Percentiles rank a stretch among this genome's conserved stretches.
Conservation (phyloP, 106 monocot genomes). For the Dendrobium catenatum region DNA sequence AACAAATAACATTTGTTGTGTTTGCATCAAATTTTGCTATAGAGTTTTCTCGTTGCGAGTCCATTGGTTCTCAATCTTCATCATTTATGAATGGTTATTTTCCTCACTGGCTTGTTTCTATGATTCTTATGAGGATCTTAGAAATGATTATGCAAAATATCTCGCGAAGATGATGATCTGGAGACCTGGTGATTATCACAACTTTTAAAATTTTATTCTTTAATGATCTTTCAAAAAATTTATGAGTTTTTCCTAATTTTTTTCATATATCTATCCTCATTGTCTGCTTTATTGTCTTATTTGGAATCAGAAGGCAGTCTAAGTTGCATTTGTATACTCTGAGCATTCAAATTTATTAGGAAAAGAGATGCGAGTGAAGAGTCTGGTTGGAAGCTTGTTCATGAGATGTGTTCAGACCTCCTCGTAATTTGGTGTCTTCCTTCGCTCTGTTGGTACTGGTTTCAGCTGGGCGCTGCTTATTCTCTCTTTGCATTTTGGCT, state of each 20-base stretch:
- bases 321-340: not conserved
- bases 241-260: not conserved
- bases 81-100: conserved; percentile 99
- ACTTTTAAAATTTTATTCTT: not conserved
- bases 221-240: not conserved
- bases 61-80: conserved; percentile 99
- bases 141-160: conserved; percentile 98
- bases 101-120: conserved; percentile 92
- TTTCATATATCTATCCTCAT: not conserved
- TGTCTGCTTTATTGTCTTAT: not conserved
- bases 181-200: conserved; percentile 64
- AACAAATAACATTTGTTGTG: not conserved
- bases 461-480: conserved; percentile 81
- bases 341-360: conserved; percentile 28
- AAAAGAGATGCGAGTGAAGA: conserved; percentile 97
- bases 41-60: conserved; percentile 41
- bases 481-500: conserved; percentile 77
- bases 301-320: not conserved
- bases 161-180: conserved; percentile 90
- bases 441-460: conserved; percentile 91
- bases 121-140: conserved; percentile 96
- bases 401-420: conserved; percentile 91
- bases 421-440: conserved; percentile 68
- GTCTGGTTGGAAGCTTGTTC: conserved; percentile 97
- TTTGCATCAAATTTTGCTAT: not conserved